Evolutionary conservation across 2,329 filamentous ascomycete genomes (phyloP).

Genomic region (Colletotrichum sp.): DNA sequence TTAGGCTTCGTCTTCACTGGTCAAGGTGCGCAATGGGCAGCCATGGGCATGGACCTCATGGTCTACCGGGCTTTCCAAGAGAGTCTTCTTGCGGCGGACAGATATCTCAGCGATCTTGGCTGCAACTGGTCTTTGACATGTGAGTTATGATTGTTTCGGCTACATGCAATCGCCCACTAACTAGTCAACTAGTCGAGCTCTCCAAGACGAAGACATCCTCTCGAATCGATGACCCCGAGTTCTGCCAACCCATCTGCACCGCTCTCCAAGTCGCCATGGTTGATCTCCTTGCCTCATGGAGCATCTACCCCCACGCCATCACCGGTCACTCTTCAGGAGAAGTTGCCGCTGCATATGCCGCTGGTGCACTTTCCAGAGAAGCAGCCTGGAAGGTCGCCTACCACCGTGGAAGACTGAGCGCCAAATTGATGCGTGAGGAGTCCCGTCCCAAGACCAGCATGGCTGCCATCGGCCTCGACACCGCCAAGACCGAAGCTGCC

Average conservation of each 20-base stretch:
- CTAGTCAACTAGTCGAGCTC: constrained; percentile 12
- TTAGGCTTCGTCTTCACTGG: constrained; percentile 30
- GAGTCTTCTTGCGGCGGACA: constrained; percentile 37
- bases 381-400: constrained; percentile 55
- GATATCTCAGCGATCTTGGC: constrained; percentile 34
- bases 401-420: constrained; percentile 41
- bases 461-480: constrained; percentile 44
- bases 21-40: constrained; percentile 30
- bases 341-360: constrained; percentile 51
- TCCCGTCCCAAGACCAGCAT: constrained; percentile 37
- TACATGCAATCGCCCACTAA: not conserved
- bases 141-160: not conserved
- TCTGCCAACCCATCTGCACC: constrained; percentile 48
- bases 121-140: constrained; percentile 27
- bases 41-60: constrained; percentile 25
- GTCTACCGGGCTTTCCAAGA: constrained; percentile 37
- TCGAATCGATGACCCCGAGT: constrained; percentile 40
- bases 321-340: constrained; percentile 54
- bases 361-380: constrained; percentile 40
- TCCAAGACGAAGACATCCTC: constrained; percentile 33
- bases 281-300: constrained; percentile 47
- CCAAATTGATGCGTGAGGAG: constrained; percentile 30
- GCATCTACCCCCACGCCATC: constrained; percentile 41
- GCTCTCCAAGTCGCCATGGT: constrained; percentile 54
- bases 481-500: constrained; percentile 25